These are phyloP conservation scores for Phalaenopsis hybrid DNA, from an alignment of 116 monocot genomes.

Conservation along the genomic window DNA sequence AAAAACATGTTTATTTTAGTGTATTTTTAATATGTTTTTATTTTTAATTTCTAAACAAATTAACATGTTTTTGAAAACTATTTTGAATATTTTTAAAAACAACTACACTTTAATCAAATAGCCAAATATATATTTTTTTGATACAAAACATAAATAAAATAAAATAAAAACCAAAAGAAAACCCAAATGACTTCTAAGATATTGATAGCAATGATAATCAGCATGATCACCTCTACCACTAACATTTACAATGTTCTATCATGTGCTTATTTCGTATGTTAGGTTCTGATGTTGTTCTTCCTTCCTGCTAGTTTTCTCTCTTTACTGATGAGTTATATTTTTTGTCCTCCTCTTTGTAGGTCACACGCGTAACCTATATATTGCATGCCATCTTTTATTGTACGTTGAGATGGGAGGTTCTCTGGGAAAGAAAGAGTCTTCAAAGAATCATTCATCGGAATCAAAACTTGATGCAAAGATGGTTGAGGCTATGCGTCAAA, in stretches of 20 bases:
- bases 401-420: constrained; percentile 25
- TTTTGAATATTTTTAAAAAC: no score
- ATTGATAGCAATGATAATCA: neutral
- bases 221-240: neutral
- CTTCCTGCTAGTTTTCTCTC: neutral
- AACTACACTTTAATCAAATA: no score
- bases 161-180: no score
- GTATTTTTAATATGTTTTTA: no score
- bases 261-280: neutral
- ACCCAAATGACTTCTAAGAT: no score
- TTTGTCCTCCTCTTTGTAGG: neutral
- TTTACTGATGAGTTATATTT: neutral
- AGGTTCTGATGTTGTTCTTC: neutral
- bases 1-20: no score
- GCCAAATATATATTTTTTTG: no score
- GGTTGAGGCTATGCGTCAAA: constrained; percentile 29
- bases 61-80: no score
- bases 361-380: neutral
- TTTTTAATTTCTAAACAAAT: no score
- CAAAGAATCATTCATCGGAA: neutral
- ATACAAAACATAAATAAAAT: no score
- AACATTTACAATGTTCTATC: neutral
- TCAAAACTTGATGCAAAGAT: constrained; percentile 39
- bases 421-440: constrained; percentile 15
- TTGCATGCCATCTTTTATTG: neutral